Evolutionary conservation across 768 basidiomycete species (phyloP).

Genomic region (Infundibulicybe gibba): DNA sequence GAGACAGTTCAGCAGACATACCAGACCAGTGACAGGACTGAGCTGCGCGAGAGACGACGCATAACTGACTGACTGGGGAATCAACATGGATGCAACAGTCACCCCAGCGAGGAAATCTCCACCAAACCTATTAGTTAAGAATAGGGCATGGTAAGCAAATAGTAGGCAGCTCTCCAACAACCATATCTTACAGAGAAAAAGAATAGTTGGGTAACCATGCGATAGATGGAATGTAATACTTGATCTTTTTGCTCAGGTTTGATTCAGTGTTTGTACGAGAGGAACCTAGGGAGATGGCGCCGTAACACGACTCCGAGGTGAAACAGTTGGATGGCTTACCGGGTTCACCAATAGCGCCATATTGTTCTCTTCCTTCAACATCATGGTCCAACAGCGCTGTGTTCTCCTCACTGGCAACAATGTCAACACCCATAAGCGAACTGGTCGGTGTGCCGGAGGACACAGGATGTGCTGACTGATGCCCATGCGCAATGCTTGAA

Average conservation of each 20-base stretch:
- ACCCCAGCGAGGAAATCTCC: slow-evolving; percentile 80
- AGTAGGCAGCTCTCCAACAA: background rate
- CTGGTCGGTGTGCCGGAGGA: slow-evolving; percentile 21
- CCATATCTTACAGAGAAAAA: slow-evolving; percentile 50
- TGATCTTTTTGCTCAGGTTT: slow-evolving; percentile 42
- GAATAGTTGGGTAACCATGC: slow-evolving; percentile 82
- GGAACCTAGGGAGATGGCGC: background rate
- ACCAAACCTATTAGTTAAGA: slow-evolving; percentile 22
- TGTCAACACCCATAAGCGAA: slow-evolving; percentile 35
- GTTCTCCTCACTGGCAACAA: slow-evolving; percentile 19
- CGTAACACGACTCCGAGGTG: background rate
- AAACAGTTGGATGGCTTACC: slow-evolving; percentile 11
- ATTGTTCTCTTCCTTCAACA: slow-evolving; percentile 22
- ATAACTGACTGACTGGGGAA: slow-evolving; percentile 89
- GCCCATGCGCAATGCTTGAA: slow-evolving; percentile 3
- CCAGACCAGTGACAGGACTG: slow-evolving; percentile 81
- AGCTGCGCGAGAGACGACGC: slow-evolving; percentile 85
- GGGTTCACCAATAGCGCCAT: slow-evolving; percentile 14
- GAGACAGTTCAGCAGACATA: slow-evolving; percentile 30
- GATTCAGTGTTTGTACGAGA: slow-evolving; percentile 17
- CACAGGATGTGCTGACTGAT: slow-evolving; percentile 3
- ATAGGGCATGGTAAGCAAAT: background rate
- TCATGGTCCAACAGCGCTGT: slow-evolving; percentile 27
- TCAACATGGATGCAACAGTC: slow-evolving; percentile 81
- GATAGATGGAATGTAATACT: slow-evolving; percentile 76